phyloP scores from a whole-genome alignment of 2,329 filamentous ascomycete species.

The Colletotrichum trifolii region DNA sequence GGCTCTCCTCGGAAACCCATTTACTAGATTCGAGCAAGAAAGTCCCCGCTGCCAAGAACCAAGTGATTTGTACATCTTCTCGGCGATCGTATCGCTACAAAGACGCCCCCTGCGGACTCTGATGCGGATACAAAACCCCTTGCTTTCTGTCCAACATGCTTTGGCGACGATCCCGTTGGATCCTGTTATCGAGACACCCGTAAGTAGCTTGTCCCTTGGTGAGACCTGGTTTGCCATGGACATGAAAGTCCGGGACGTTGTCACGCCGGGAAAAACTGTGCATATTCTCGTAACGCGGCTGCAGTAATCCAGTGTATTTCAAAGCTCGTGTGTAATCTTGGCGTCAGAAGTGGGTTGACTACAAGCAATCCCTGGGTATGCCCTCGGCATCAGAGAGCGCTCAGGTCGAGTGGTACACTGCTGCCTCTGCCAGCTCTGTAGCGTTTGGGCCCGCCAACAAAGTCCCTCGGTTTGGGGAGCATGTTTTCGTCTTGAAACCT shows the following conservation, averaged over 20 bases:
- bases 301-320: too few relatives aligned
- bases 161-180: too few relatives aligned
- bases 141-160: too few relatives aligned
- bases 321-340: too few relatives aligned
- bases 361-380: background rate
- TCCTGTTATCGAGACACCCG: too few relatives aligned
- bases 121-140: background rate
- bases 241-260: too few relatives aligned
- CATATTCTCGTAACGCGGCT: too few relatives aligned
- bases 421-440: slow-evolving; percentile 94
- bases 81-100: slow-evolving; percentile 24
- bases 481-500: slow-evolving; percentile 85
- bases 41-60: slow-evolving; percentile 10
- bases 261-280: too few relatives aligned
- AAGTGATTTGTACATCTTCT: slow-evolving; percentile 22
- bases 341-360: background rate
- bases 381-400: slow-evolving; percentile 54
- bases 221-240: too few relatives aligned
- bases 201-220: too few relatives aligned
- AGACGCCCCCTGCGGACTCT: slow-evolving; percentile 12
- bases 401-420: slow-evolving; percentile 90
- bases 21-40: background rate
- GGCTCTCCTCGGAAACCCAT: background rate
- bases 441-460: slow-evolving; percentile 76
- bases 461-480: slow-evolving; percentile 87